Percentiles rank a stretch among this genome's conserved stretches.
Conservation (phyloP, 1,284 basidiomycete genomes). For the Cystobasidium slooffiae region DNA sequence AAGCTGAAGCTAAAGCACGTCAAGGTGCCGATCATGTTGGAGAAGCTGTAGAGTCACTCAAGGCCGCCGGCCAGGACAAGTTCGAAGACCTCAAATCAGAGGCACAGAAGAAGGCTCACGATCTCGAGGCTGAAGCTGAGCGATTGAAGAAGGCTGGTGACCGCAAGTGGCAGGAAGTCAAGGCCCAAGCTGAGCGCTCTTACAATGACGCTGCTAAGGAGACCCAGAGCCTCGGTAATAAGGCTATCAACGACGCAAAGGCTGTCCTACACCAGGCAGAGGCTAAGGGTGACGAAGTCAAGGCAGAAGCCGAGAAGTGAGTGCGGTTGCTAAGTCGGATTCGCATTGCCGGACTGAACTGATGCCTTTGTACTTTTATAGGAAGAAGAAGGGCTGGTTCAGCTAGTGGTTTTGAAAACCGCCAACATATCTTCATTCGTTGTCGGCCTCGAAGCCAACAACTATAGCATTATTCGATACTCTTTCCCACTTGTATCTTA, state of each 20-base stretch:
- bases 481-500: background rate
- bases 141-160: slow-evolving; percentile 41
- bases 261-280: slow-evolving; percentile 26
- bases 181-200: slow-evolving; percentile 22
- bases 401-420: slow-evolving; percentile 14
- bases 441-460: slow-evolving; percentile 4
- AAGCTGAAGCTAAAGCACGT: slow-evolving; percentile 36
- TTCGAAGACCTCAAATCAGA: slow-evolving; percentile 30
- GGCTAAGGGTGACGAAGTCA: slow-evolving; percentile 29
- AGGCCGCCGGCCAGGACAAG: slow-evolving; percentile 37
- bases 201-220: slow-evolving; percentile 31
- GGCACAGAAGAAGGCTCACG: slow-evolving; percentile 34
- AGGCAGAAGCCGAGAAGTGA: slow-evolving; percentile 26
- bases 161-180: slow-evolving; percentile 32
- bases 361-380: background rate
- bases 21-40: slow-evolving; percentile 32
- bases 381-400: slow-evolving; percentile 43
- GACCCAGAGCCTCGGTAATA: slow-evolving; percentile 24
- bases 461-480: background rate
- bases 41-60: slow-evolving; percentile 35
- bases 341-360: background rate
- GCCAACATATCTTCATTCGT: background rate
- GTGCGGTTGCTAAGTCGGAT: background rate
- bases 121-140: slow-evolving; percentile 38
- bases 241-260: slow-evolving; percentile 38